phyloP scores from a whole-genome alignment of 2,329 filamentous ascomycete species.

The Immersiporthe knoxdaviesiana region DNA sequence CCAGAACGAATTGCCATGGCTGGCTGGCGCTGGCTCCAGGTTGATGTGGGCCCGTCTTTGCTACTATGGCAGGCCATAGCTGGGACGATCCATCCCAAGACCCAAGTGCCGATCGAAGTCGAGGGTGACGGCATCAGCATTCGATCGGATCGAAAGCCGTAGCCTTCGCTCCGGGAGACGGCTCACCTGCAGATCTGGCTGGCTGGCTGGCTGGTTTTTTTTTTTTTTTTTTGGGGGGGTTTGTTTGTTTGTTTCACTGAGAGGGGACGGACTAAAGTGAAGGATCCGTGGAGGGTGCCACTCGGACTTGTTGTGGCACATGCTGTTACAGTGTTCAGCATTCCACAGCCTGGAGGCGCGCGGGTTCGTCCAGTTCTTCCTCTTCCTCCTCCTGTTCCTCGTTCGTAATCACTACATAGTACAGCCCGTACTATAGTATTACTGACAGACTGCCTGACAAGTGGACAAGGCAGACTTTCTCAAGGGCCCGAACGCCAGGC shows the following conservation, averaged over 20 bases:
- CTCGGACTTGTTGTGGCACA: not conserved
- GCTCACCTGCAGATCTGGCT: not conserved
- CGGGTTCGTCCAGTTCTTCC: not conserved
- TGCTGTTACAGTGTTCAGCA: not conserved
- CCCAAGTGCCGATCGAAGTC: not conserved
- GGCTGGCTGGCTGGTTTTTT: not conserved
- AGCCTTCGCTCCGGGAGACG: not conserved
- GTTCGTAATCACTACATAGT: not conserved
- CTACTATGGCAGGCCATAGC: not conserved
- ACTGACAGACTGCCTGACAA: not conserved
- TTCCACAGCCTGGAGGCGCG: not conserved
- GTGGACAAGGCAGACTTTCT: not conserved
- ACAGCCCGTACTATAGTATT: not conserved
- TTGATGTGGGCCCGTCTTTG: not conserved
- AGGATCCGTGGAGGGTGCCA: not conserved
- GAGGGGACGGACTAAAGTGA: not conserved
- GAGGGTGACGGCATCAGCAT: not conserved
- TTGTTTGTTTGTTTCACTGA: not conserved
- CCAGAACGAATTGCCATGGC: not conserved
- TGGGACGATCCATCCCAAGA: not conserved
- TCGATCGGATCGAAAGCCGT: not conserved
- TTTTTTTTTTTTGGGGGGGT: not conserved
- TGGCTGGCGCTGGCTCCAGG: not conserved
- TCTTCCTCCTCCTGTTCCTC: not conserved
- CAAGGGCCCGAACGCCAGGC: not conserved